Conservation (phyloP, 2,329 filamentous ascomycete species). For the Triangularia verruculosa region DNA sequence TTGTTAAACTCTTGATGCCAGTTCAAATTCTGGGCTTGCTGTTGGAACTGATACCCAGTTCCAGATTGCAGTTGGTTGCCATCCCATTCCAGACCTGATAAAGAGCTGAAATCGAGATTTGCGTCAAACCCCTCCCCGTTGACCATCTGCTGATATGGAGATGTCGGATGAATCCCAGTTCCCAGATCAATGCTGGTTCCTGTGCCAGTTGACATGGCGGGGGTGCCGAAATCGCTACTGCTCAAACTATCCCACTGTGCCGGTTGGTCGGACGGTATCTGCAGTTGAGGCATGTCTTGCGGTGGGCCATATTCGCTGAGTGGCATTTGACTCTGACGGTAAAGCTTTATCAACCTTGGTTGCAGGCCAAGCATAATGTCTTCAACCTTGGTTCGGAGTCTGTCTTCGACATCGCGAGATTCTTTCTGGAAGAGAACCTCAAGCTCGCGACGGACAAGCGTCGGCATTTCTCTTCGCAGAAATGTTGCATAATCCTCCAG, state of each 20-base stretch:
- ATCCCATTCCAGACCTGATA: neutral
- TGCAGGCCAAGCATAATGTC: conserved; percentile 26
- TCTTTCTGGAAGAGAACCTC: conserved; percentile 24
- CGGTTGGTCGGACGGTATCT: neutral
- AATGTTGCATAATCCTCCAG: conserved; percentile 27
- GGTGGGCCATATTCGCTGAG: conserved; percentile 24
- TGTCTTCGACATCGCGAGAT: conserved; percentile 25
- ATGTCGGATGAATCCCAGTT: neutral
- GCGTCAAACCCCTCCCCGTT: neutral
- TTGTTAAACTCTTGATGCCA: conserved; percentile 23
- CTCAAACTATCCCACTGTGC: neutral
- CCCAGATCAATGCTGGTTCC: neutral
- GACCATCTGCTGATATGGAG: neutral
- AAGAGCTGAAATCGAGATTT: neutral
- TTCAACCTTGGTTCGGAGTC: conserved; percentile 22
- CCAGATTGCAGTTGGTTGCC: neutral
- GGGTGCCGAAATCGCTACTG: neutral
- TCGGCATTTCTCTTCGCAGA: conserved; percentile 27
- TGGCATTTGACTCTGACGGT: conserved; percentile 25
- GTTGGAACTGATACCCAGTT: neutral
- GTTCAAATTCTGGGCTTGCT: conserved; percentile 11
- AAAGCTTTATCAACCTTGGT: conserved; percentile 22
- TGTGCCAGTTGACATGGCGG: neutral
- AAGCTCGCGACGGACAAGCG: conserved; percentile 26
- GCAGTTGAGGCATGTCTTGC: conserved; percentile 2